phyloP scores from a whole-genome alignment of 2,329 filamentous ascomycete species.

The Aspergillus niger region DNA sequence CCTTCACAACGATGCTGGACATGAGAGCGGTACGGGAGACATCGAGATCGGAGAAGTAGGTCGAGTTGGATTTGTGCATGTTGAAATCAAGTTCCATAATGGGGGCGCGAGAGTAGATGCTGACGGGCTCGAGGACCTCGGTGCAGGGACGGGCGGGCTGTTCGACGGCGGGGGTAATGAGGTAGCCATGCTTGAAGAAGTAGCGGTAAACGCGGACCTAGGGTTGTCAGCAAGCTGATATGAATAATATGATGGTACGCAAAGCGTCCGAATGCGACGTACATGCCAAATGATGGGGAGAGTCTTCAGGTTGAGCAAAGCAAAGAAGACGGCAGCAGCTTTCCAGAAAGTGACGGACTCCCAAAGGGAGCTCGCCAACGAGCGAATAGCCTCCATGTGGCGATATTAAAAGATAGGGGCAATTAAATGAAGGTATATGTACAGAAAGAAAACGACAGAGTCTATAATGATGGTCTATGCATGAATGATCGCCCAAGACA shows the following conservation, averaged over 20 bases:
- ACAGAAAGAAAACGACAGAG: not conserved
- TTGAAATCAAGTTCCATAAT: constrained; percentile 81
- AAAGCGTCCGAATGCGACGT: constrained; percentile 13
- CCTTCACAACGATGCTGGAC: constrained; percentile 62
- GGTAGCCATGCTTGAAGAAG: constrained; percentile 55
- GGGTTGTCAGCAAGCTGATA: not conserved
- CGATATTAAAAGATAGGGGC: not conserved
- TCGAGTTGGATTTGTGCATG: constrained; percentile 75
- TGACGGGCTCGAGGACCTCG: constrained; percentile 67
- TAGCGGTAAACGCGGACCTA: constrained; percentile 61
- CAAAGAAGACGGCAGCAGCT: constrained; percentile 26
- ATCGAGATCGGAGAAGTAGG: constrained; percentile 84
- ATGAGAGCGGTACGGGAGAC: constrained; percentile 77
- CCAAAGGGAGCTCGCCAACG: constrained; percentile 17
- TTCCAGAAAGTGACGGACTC: constrained; percentile 25
- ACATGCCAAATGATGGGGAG: constrained; percentile 36
- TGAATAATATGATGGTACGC: not conserved
- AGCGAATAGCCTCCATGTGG: constrained; percentile 16
- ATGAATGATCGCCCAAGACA: not conserved
- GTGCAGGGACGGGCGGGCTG: constrained; percentile 44
- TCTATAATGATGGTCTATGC: not conserved
- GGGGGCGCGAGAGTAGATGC: constrained; percentile 65
- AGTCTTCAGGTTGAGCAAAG: constrained; percentile 31
- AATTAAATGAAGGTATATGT: not conserved
- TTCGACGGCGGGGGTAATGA: constrained; percentile 43